These are phyloP conservation scores for Margaritispora aquatica DNA, from an alignment of 495 filamentous ascomycete species.

Conservation along the genomic window DNA sequence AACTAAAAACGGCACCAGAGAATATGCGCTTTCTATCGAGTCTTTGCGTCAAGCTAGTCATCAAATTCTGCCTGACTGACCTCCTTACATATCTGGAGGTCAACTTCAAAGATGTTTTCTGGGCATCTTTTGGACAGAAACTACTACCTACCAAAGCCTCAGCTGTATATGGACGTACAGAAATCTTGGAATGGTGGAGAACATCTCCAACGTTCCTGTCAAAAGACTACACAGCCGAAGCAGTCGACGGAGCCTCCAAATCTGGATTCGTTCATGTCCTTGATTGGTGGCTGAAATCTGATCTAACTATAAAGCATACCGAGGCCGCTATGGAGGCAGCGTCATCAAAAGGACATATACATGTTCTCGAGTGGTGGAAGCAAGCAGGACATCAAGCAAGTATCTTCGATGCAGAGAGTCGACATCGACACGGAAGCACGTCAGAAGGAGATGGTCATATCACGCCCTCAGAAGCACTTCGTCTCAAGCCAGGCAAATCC, in stretches of 20 bases:
- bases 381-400: constrained; percentile 39
- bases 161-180: constrained; percentile 75
- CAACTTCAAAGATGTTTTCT: constrained; percentile 71
- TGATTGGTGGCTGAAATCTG: constrained; percentile 85
- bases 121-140: constrained; percentile 72
- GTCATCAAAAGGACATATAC: constrained; percentile 72
- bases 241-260: constrained; percentile 78
- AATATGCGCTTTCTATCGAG: constrained; percentile 69
- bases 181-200: constrained; percentile 85
- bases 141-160: constrained; percentile 80
- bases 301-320: constrained; percentile 74
- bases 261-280: constrained; percentile 78
- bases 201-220: constrained; percentile 68
- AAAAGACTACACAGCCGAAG: constrained; percentile 67
- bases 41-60: constrained; percentile 77
- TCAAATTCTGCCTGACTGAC: constrained; percentile 72
- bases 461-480: constrained; percentile 38
- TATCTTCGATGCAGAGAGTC: constrained; percentile 19
- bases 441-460: constrained; percentile 18
- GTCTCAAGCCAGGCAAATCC: constrained; percentile 72
- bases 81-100: constrained; percentile 78
- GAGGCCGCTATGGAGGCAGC: constrained; percentile 83
- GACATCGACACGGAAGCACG: constrained; percentile 6
- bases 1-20: constrained; percentile 57
- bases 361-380: constrained; percentile 89